Evolutionary conservation across 1,139 yeast species (phyloP).

Genomic region (Pichia sp.): DNA sequence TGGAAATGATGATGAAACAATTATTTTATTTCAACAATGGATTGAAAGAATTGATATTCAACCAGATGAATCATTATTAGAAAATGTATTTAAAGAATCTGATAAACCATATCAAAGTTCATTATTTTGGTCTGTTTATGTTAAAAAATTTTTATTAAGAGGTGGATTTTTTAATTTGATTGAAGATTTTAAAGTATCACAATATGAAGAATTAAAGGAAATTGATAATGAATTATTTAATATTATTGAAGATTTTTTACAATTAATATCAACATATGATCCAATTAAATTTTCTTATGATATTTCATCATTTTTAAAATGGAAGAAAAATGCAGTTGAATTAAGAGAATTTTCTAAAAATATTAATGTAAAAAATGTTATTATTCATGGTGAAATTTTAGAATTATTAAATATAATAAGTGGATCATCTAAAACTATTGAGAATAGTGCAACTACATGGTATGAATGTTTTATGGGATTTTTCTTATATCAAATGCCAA

Average conservation of each 20-base stretch:
- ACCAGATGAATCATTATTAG: constrained; percentile 45
- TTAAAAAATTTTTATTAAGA: constrained; percentile 52
- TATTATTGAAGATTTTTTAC: constrained; percentile 42
- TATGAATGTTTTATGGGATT: constrained; percentile 63
- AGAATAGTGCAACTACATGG: constrained; percentile 52
- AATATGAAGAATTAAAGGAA: constrained; percentile 35
- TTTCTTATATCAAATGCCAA: constrained; percentile 56
- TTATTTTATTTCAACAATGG: constrained; percentile 51
- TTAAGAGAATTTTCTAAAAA: constrained; percentile 38
- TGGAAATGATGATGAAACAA: constrained; percentile 38
- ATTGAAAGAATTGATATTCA: constrained; percentile 58
- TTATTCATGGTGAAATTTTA: constrained; percentile 37
- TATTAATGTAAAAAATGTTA: constrained; percentile 23
- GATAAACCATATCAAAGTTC: constrained; percentile 39
- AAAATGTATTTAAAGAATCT: constrained; percentile 31
- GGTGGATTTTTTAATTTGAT: constrained; percentile 57
- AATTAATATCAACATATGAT: constrained; percentile 37
- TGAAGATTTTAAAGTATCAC: constrained; percentile 39
- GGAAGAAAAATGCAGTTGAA: constrained; percentile 48
- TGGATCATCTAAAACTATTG: constrained; percentile 50
- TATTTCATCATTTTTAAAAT: constrained; percentile 39
- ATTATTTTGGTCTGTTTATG: constrained; percentile 55
- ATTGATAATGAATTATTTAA: constrained; percentile 32
- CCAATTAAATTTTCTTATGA: constrained; percentile 33
- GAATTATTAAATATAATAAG: constrained; percentile 42